Percentiles rank a stretch among this genome's conserved stretches.
Evolutionary conservation across 768 basidiomycete species (phyloP).

Genomic region (Psilocybe tampanensis): DNA sequence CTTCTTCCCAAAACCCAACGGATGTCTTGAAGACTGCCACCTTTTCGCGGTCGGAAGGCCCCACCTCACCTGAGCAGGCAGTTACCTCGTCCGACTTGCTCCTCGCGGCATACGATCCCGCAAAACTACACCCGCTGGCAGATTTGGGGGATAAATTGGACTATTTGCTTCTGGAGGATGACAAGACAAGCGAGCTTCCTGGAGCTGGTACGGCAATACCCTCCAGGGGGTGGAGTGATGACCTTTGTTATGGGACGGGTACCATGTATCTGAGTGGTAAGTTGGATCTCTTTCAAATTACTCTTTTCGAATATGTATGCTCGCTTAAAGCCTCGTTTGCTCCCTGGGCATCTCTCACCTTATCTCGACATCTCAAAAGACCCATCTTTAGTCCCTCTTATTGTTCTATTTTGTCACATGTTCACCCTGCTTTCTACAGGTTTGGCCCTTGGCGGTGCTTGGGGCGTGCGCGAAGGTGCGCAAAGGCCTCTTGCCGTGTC

Average conservation of each 20-base stretch:
- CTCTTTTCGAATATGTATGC: constrained; percentile 49
- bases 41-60: constrained; percentile 45
- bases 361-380: constrained; percentile 60
- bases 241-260: constrained; percentile 98
- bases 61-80: constrained; percentile 51
- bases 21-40: constrained; percentile 49
- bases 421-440: constrained; percentile 72
- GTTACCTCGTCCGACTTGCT: constrained; percentile 89
- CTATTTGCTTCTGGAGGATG: constrained; percentile 94
- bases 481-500: constrained; percentile 84
- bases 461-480: constrained; percentile 96
- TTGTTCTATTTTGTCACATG: constrained; percentile 85
- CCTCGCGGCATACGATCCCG: constrained; percentile 85
- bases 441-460: constrained; percentile 90
- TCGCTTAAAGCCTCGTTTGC: constrained; percentile 54
- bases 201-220: constrained; percentile 91
- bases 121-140: constrained; percentile 92
- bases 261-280: constrained; percentile 97
- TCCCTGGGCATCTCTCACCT: constrained; percentile 62
- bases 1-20: constrained; percentile 49
- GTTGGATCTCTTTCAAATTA: constrained; percentile 70
- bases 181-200: constrained; percentile 89
- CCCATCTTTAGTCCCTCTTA: constrained; percentile 70
- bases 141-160: constrained; percentile 92
- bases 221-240: constrained; percentile 97